phyloP scores from a whole-genome alignment of 768 basidiomycete species.

The Psilocybe azurescens region DNA sequence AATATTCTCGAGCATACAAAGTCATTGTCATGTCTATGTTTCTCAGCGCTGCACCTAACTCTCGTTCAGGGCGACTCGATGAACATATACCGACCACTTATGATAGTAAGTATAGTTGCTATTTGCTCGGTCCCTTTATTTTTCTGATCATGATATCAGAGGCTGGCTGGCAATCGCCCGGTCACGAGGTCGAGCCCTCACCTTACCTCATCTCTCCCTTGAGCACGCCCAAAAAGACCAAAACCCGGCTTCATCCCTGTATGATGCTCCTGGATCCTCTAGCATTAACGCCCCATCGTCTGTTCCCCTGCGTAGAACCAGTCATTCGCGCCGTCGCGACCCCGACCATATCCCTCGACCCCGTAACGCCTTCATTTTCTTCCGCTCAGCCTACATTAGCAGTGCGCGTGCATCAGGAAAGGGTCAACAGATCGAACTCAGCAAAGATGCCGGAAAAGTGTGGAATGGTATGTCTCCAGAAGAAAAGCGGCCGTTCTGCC shows the following conservation, averaged over 20 bases:
- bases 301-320: slow-evolving; percentile 7
- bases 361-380: slow-evolving; percentile 44
- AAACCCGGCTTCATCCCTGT: background rate
- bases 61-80: too few relatives aligned
- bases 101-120: too few relatives aligned
- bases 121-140: too few relatives aligned
- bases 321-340: slow-evolving; percentile 17
- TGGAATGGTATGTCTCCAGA: slow-evolving; percentile 31
- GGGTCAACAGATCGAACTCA: slow-evolving; percentile 39
- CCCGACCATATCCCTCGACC: slow-evolving; percentile 37
- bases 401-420: slow-evolving; percentile 10
- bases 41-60: too few relatives aligned
- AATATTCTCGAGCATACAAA: too few relatives aligned
- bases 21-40: too few relatives aligned
- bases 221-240: too few relatives aligned
- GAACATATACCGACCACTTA: too few relatives aligned
- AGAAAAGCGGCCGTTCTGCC: slow-evolving; percentile 22
- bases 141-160: too few relatives aligned
- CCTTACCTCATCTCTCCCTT: too few relatives aligned
- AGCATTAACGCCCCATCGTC: slow-evolving; percentile 16
- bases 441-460: slow-evolving; percentile 33
- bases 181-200: too few relatives aligned
- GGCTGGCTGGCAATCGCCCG: too few relatives aligned
- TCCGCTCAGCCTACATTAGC: slow-evolving; percentile 36
- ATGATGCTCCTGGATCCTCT: background rate